Percentiles rank a stretch among this genome's conserved stretches.
Evolutionary conservation across 2,329 filamentous ascomycete species (phyloP).

Genomic region (Fusarium sp.): DNA sequence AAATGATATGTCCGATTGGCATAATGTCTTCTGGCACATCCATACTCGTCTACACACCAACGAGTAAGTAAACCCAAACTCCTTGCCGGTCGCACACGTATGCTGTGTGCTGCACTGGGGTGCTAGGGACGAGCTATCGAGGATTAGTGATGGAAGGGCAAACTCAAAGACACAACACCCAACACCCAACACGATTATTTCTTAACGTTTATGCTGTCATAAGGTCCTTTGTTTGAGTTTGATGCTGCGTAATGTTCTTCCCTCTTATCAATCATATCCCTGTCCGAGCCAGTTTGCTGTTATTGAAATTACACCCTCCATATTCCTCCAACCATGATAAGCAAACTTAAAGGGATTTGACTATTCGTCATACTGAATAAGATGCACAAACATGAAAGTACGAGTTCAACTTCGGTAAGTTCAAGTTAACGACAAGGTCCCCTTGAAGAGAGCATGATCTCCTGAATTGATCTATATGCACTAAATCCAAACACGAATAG

Average conservation of each 20-base stretch:
- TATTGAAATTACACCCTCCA: background rate
- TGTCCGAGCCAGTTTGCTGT: background rate
- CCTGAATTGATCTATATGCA: slow-evolving; percentile 31
- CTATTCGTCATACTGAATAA: background rate
- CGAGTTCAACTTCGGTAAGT: background rate
- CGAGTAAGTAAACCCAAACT: background rate
- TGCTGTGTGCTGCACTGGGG: background rate
- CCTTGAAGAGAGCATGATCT: background rate
- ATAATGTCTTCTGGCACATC: background rate
- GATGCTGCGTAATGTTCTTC: background rate
- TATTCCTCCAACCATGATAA: background rate
- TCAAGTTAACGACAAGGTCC: background rate
- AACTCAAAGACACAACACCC: slow-evolving; percentile 8
- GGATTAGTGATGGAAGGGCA: slow-evolving; percentile 1
- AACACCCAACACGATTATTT: background rate
- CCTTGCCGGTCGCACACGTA: background rate
- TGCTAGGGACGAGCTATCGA: slow-evolving; percentile 7
- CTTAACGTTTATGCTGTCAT: background rate
- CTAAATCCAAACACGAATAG: slow-evolving; percentile 12
- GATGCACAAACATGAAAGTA: background rate
- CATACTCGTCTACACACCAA: background rate
- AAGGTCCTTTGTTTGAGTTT: background rate
- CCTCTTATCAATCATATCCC: background rate
- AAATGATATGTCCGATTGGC: background rate
- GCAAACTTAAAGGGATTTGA: background rate